These are phyloP conservation scores for Galerina sulciceps DNA, from an alignment of 768 basidiomycete species.

Conservation along the genomic window DNA sequence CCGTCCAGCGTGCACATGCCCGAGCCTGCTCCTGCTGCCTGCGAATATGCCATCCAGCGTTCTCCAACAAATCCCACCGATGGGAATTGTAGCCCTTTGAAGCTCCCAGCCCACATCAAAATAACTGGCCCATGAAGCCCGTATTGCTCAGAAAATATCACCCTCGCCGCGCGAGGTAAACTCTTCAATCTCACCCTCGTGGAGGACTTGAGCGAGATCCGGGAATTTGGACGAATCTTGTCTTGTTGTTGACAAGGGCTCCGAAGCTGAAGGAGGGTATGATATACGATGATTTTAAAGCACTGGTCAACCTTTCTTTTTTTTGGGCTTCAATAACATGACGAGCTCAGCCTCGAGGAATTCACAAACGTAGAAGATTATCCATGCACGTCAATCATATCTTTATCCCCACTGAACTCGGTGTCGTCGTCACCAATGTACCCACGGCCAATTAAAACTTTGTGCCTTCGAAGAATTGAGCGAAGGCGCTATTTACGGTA, in stretches of 20 bases:
- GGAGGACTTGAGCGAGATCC: slow-evolving; percentile 94
- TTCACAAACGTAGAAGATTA: slow-evolving; percentile 83
- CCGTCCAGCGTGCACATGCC: too few species aligned
- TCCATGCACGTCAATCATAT: neutral
- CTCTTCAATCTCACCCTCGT: slow-evolving; percentile 91
- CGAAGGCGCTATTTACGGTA: slow-evolving; percentile 88
- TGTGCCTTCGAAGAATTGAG: slow-evolving; percentile 62
- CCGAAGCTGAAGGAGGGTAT: slow-evolving; percentile 89
- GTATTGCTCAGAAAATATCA: slow-evolving; percentile 93
- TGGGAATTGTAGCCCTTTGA: slow-evolving; percentile 78
- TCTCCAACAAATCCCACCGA: slow-evolving; percentile 23
- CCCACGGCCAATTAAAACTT: slow-evolving; percentile 90
- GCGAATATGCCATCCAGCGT: slow-evolving; percentile 12
- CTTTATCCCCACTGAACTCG: neutral
- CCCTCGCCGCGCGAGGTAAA: slow-evolving; percentile 90
- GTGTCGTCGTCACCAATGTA: slow-evolving; percentile 51
- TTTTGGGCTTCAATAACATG: slow-evolving; percentile 87
- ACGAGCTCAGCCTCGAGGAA: slow-evolving; percentile 87
- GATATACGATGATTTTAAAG: slow-evolving; percentile 90
- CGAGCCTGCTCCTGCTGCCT: too few species aligned
- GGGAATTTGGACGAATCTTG: slow-evolving; percentile 93
- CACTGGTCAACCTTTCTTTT: slow-evolving; percentile 94
- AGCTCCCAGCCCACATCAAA: slow-evolving; percentile 93
- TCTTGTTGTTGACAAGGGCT: slow-evolving; percentile 74
- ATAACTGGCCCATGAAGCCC: slow-evolving; percentile 98